These are phyloP conservation scores for Plicaturopsis crispa DNA, from an alignment of 768 basidiomycete genomes.

Conservation along the genomic window DNA sequence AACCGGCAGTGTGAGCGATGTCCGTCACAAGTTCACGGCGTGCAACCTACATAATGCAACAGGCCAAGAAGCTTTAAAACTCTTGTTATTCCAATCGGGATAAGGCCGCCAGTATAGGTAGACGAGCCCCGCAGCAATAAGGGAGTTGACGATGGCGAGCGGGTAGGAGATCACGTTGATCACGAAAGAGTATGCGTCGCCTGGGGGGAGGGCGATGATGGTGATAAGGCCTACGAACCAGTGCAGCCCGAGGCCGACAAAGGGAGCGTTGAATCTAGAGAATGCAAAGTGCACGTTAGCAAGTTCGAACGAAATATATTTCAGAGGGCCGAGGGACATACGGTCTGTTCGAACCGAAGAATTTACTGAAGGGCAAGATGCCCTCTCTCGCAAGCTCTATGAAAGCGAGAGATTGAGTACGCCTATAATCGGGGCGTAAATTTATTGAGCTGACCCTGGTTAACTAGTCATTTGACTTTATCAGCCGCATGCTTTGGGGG, in stretches of 20 bases:
- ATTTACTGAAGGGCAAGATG: constrained; percentile 54
- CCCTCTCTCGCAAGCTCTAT: constrained; percentile 71
- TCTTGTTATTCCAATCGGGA: constrained; percentile 29
- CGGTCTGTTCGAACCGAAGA: constrained; percentile 64
- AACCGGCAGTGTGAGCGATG: constrained; percentile 41
- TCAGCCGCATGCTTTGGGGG: no score
- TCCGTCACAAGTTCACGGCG: no score
- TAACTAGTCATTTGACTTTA: no score
- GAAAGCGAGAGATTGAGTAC: no score
- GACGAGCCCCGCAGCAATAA: constrained; percentile 55
- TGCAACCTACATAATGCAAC: constrained; percentile 71
- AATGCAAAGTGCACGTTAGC: no score
- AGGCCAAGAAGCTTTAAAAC: no score
- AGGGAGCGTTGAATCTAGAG: constrained; percentile 63
- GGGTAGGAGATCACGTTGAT: constrained; percentile 60
- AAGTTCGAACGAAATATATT: no score
- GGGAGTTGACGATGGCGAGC: constrained; percentile 45
- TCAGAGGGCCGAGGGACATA: no score
- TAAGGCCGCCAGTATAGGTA: constrained; percentile 47
- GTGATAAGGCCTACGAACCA: constrained; percentile 52
- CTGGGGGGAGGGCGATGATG: constrained; percentile 51
- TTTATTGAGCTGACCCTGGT: no score
- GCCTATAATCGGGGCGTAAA: no score
- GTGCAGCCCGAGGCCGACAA: constrained; percentile 55
- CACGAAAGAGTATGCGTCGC: constrained; percentile 70